These are phyloP conservation scores for Morella rubra DNA, from an alignment of 306 rosid species.

Conservation along the genomic window DNA sequence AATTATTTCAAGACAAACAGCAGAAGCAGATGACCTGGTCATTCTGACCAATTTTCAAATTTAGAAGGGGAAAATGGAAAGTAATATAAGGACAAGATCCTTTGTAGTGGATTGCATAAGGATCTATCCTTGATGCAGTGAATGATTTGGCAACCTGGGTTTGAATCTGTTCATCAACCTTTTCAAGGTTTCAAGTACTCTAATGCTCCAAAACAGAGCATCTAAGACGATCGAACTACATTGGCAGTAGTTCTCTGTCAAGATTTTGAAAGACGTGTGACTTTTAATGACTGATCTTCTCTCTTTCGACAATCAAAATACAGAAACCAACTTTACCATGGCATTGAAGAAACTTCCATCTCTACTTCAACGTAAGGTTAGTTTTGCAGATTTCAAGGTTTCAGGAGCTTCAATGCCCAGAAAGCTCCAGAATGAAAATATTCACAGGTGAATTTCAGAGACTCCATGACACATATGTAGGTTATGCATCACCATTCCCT, in stretches of 20 bases:
- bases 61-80: not conserved
- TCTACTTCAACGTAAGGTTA: not conserved
- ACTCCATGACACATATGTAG: not conserved
- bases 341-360: not conserved
- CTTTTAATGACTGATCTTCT: not conserved
- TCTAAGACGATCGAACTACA: not conserved
- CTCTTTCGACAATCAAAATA: not conserved
- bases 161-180: not conserved
- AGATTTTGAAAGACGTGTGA: not conserved
- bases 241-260: not conserved
- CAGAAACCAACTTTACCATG: not conserved
- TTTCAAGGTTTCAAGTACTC: not conserved
- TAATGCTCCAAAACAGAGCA: not conserved
- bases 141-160: not conserved
- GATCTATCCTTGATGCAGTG: not conserved
- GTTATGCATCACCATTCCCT: conserved; percentile 10
- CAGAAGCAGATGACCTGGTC: not conserved
- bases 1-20: not conserved
- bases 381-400: not conserved
- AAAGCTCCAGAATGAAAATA: not conserved
- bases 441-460: not conserved
- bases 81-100: not conserved
- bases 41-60: not conserved
- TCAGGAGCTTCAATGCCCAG: not conserved
- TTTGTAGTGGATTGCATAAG: not conserved